Base-by-base conservation (phyloP, 805 yeast genomes). In the Saccharomycopsis vini region DNA sequence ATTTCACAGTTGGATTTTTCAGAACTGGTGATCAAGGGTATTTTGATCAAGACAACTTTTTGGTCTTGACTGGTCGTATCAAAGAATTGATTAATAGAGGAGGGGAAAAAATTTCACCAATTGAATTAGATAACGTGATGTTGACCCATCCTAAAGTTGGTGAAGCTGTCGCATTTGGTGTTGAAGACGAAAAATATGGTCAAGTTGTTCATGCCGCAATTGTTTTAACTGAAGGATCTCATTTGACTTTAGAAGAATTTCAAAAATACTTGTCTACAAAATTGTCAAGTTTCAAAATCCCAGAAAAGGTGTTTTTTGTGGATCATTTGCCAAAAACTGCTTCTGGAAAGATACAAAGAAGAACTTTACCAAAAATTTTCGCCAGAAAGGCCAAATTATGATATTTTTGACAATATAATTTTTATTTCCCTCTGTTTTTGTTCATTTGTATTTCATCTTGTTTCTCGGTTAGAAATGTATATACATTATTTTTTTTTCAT, bases 21-120 rank as follows among this genome's bases (percentile, higher is more conserved):
- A 71, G 85, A 50, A 82, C 92, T 4, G 92, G 92, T 39, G 92
- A 82, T 56, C 83, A 81, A 57, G 89, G 88, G 2, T 69, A 62
- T 51, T 57, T 75, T 40, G 83, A 79, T 55, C 53, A 59, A 3
- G 81, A 79, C 41, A 79, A 80, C 0, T 74, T 75, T 56, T 60
- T 81, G 24, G 66, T 69, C 10, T 64, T 81, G 50, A 79, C 85
- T 22, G 88, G 89, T 28, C 68, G 89, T 49, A 69, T 81, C 52
- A 81, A 81, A 60, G 89, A 81, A 59, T 64, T 81, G 52, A 81
- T 81, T 55, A 81, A 79, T 58, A 72, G 87, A 41, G 89, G 85
- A 20, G 89, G 89, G 45, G 89, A 81, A 61, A 81, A 81, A 60
- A 80, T 81, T 48, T 73, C 83, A 3, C 89, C 89, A 4, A 71